Evolutionary conservation across 2,329 filamentous ascomycete genomes (phyloP).

Genomic region (Alternaria arborescens): DNA sequence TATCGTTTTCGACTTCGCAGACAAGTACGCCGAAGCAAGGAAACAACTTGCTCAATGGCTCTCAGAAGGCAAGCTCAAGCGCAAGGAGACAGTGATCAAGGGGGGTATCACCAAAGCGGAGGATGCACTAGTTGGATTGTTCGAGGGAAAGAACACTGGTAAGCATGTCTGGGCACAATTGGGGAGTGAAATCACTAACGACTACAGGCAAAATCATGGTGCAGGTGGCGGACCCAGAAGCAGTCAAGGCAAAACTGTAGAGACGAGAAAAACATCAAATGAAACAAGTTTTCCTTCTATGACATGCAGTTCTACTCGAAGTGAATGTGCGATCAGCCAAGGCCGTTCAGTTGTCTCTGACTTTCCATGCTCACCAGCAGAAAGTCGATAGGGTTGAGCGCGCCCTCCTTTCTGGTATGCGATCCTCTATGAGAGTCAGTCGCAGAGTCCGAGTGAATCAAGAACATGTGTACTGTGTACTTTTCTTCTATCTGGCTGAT

Average conservation of each 20-base stretch:
- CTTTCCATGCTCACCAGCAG: not conserved
- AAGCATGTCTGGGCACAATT: constrained; percentile 48
- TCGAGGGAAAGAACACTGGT: constrained; percentile 74
- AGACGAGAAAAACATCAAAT: not conserved
- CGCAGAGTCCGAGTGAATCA: too few relatives aligned
- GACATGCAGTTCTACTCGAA: not conserved
- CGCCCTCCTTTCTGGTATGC: not conserved
- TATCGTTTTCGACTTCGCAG: constrained; percentile 73
- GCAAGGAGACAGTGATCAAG: constrained; percentile 73
- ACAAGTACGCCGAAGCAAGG: constrained; percentile 66
- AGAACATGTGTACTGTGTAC: too few relatives aligned
- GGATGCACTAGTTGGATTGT: constrained; percentile 69
- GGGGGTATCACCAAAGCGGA: constrained; percentile 74
- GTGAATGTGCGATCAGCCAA: not conserved
- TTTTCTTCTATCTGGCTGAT: too few relatives aligned
- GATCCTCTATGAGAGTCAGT: too few relatives aligned
- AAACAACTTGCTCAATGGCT: constrained; percentile 72
- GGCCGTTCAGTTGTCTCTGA: not conserved
- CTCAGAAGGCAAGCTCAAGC: constrained; percentile 73
- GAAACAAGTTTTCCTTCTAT: not conserved
- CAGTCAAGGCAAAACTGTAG: constrained; percentile 52
- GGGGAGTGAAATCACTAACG: constrained; percentile 10
- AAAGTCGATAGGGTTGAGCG: not conserved
- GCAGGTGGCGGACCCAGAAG: constrained; percentile 50
- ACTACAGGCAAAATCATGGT: constrained; percentile 64